Evolutionary conservation across 2,329 filamentous ascomycete genomes (phyloP).

Genomic region (Laburnicola sp.): DNA sequence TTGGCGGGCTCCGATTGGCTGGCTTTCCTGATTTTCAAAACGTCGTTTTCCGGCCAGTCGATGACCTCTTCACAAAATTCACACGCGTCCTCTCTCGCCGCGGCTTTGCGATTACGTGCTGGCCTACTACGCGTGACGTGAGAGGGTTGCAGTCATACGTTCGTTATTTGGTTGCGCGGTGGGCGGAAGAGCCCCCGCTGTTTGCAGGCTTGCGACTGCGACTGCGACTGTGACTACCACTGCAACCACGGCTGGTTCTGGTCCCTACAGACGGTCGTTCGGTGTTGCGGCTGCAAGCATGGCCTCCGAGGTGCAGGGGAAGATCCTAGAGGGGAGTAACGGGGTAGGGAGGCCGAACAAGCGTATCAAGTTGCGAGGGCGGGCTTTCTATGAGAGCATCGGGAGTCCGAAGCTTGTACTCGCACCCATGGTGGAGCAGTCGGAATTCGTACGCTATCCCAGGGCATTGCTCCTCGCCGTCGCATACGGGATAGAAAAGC

Average conservation of each 20-base stretch:
- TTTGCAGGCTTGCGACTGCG: not conserved
- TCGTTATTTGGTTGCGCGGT: not conserved
- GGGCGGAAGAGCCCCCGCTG: conserved; percentile 3
- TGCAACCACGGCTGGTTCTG: not conserved
- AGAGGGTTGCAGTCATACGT: not conserved
- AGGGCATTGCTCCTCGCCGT: not conserved
- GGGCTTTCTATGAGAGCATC: conserved; percentile 93
- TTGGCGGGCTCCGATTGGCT: conserved; percentile 22
- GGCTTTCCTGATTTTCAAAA: conserved; percentile 7
- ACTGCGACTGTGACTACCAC: no score
- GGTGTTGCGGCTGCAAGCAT: not conserved
- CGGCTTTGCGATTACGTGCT: conserved; percentile 2
- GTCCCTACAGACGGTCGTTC: not conserved
- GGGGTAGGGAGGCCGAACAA: conserved; percentile 15
- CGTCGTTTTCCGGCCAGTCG: conserved; percentile 15
- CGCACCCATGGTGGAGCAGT: conserved; percentile 98
- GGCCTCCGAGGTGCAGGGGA: conserved; percentile 6
- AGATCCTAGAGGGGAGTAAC: conserved; percentile 6
- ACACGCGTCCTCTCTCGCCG: not conserved
- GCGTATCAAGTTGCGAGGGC: conserved; percentile 69
- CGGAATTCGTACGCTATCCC: conserved; percentile 78
- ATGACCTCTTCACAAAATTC: conserved; percentile 5
- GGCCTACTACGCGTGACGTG: not conserved
- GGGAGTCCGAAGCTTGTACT: conserved; percentile 88
- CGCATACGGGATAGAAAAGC: conserved; percentile 2